Evolutionary conservation across 495 filamentous ascomycete genomes (phyloP).

Genomic region (Aspergillus indologenus): DNA sequence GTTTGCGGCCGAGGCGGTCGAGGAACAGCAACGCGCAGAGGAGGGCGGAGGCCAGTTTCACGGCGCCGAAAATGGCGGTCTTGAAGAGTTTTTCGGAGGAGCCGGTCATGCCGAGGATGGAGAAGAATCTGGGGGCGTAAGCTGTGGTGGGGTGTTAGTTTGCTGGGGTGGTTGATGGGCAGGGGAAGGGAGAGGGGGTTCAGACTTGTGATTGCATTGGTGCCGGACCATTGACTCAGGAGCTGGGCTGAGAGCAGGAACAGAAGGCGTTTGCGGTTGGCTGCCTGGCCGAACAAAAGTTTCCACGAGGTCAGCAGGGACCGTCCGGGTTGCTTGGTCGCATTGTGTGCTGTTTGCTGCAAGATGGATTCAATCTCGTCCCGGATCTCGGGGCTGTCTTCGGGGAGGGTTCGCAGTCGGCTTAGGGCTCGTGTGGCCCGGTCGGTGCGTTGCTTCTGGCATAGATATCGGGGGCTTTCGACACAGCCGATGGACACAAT

Average conservation of each 20-base stretch:
- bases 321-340: constrained; percentile 40
- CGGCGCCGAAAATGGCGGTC: constrained; percentile 62
- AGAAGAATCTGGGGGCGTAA: constrained; percentile 60
- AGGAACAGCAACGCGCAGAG: constrained; percentile 61
- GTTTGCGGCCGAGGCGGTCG: constrained; percentile 61
- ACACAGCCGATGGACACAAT: constrained; percentile 48
- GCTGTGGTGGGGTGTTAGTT: constrained; percentile 33
- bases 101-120: constrained; percentile 54
- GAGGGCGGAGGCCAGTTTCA: constrained; percentile 58
- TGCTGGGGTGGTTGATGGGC: too few species aligned
- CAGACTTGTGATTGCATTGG: constrained; percentile 46
- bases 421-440: constrained; percentile 43
- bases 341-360: constrained; percentile 45
- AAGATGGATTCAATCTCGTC: constrained; percentile 50
- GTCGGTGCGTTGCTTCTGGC: constrained; percentile 39
- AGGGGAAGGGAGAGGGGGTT: not conserved
- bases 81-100: constrained; percentile 56
- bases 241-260: constrained; percentile 50
- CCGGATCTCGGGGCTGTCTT: constrained; percentile 47
- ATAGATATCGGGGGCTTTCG: constrained; percentile 57
- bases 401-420: constrained; percentile 47
- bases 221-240: constrained; percentile 59
- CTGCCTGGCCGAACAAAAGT: constrained; percentile 47
- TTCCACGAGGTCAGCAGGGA: constrained; percentile 44
- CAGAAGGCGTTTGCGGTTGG: constrained; percentile 52